A percentile compares a stretch with the other conserved stretches of the same genome.
phyloP scores from a whole-genome alignment of 768 basidiomycete species.

The Paxillus ammoniavirescens region DNA sequence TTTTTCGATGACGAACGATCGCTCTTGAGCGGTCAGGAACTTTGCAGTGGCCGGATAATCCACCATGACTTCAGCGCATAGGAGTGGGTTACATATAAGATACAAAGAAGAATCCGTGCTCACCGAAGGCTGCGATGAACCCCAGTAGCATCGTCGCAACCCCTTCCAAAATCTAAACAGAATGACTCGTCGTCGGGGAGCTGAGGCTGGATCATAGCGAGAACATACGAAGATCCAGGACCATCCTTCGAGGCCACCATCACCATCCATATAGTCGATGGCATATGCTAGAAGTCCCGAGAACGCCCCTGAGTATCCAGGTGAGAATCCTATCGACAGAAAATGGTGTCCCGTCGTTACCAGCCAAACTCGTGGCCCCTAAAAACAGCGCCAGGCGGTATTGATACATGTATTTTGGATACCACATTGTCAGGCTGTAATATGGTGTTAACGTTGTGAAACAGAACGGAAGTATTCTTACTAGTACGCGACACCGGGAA shows the following conservation, averaged over 20 bases:
- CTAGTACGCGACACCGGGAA: slow-evolving; percentile 77
- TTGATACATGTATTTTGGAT: slow-evolving; percentile 60
- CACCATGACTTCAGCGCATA: slow-evolving; percentile 44
- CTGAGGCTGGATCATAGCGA: not conserved
- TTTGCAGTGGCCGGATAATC: slow-evolving; percentile 58
- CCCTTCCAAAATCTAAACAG: slow-evolving; percentile 42
- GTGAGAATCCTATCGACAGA: not conserved
- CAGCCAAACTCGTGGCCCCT: slow-evolving; percentile 61
- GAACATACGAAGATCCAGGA: slow-evolving; percentile 63
- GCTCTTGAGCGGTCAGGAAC: slow-evolving; percentile 63
- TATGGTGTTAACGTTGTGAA: not conserved
- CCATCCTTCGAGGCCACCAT: slow-evolving; percentile 52
- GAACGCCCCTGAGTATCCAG: slow-evolving; percentile 41
- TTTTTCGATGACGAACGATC: slow-evolving; percentile 49
- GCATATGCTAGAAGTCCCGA: slow-evolving; percentile 58
- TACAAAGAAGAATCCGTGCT: slow-evolving; percentile 3
- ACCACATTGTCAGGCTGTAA: slow-evolving; percentile 62
- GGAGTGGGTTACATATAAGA: not conserved
- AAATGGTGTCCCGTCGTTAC: slow-evolving; percentile 14
- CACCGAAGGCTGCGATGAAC: slow-evolving; percentile 47
- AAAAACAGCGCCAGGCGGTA: slow-evolving; percentile 63
- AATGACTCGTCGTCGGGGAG: not conserved
- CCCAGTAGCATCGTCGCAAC: slow-evolving; percentile 56
- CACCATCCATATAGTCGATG: slow-evolving; percentile 52
- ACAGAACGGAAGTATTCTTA: slow-evolving; percentile 26